Conservation (phyloP, 352 stramenopile genomes). For the Phytophthora palmivora region DNA sequence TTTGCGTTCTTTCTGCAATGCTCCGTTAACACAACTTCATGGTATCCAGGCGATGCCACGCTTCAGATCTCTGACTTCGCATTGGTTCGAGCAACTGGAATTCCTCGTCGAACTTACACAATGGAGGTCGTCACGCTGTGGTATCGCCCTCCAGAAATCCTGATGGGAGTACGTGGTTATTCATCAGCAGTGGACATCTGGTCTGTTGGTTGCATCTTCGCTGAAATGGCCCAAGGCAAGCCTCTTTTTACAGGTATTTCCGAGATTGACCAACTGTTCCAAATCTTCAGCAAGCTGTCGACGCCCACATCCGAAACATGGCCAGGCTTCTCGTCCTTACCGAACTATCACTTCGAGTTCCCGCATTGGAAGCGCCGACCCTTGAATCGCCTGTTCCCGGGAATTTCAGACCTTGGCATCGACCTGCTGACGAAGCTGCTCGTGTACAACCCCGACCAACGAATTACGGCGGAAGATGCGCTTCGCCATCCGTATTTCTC, state of each 20-base stretch:
- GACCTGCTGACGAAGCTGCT: constrained; percentile 80
- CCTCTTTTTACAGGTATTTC: constrained; percentile 85
- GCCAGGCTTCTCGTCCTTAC: constrained; percentile 97
- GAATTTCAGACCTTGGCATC: constrained; percentile 75
- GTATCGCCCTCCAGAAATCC: constrained; percentile 91
- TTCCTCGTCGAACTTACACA: constrained; percentile 90
- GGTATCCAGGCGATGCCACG: constrained; percentile 57
- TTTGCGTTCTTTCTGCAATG: neutral
- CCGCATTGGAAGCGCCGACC: constrained; percentile 79
- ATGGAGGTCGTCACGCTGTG: constrained; percentile 93
- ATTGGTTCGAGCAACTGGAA: constrained; percentile 85
- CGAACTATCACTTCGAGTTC: constrained; percentile 96
- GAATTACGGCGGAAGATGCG: constrained; percentile 84
- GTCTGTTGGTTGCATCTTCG: constrained; percentile 98
- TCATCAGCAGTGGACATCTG: constrained; percentile 93
- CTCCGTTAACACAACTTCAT: constrained; percentile 6
- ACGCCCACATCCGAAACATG: constrained; percentile 97
- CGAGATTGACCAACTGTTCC: constrained; percentile 88
- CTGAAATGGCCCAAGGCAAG: constrained; percentile 94
- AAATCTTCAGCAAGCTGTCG: constrained; percentile 94
- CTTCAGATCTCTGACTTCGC: constrained; percentile 91
- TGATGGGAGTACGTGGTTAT: constrained; percentile 90
- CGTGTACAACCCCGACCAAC: constrained; percentile 83
- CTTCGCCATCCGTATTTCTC: constrained; percentile 87
- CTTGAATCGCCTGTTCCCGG: constrained; percentile 73